phyloP scores from a whole-genome alignment of 129 eudicot species.

The Lactuca saligna region DNA sequence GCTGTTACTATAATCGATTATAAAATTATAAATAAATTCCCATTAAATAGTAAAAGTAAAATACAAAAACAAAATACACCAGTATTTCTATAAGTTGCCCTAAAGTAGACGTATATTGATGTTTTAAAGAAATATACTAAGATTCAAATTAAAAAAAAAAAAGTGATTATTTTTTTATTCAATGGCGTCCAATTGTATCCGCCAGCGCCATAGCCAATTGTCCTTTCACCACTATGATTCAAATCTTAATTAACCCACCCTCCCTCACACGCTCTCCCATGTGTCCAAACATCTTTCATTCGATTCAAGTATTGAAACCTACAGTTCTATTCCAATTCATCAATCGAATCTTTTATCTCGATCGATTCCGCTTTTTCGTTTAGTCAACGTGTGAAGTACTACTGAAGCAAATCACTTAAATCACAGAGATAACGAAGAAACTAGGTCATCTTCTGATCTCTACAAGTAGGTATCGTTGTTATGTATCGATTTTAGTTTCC shows the following conservation, averaged over 20 bases:
- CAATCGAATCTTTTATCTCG: conserved; percentile 10
- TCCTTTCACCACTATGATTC: conserved; percentile 1
- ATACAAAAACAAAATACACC: too few species aligned
- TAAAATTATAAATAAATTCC: too few species aligned
- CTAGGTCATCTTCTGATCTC: conserved; percentile 18
- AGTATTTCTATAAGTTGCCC: too few species aligned
- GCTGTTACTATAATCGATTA: too few species aligned
- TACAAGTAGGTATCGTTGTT: conserved; percentile 1
- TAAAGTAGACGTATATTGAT: too few species aligned
- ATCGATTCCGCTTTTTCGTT: conserved; percentile 21
- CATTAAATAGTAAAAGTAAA: too few species aligned
- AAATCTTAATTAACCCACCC: conserved; percentile 17
- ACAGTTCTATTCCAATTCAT: not conserved
- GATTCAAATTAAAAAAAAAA: not conserved
- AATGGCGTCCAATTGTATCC: conserved; percentile 35
- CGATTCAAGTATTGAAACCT: conserved; percentile 29
- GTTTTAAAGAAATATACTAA: too few species aligned
- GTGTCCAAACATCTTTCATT: conserved; percentile 16
- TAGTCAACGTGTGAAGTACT: conserved; percentile 19
- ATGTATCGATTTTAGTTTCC: conserved; percentile 18
- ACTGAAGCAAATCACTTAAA: conserved; percentile 18
- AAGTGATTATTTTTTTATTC: not conserved
- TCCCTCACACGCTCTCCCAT: conserved; percentile 5
- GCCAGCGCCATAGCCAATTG: conserved; percentile 29
- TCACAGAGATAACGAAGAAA: conserved; percentile 12